These are phyloP conservation scores for Physcomitrium patens DNA, from an alignment of 225 moss, liverwort and hornwort genomes.

Conservation along the genomic window DNA sequence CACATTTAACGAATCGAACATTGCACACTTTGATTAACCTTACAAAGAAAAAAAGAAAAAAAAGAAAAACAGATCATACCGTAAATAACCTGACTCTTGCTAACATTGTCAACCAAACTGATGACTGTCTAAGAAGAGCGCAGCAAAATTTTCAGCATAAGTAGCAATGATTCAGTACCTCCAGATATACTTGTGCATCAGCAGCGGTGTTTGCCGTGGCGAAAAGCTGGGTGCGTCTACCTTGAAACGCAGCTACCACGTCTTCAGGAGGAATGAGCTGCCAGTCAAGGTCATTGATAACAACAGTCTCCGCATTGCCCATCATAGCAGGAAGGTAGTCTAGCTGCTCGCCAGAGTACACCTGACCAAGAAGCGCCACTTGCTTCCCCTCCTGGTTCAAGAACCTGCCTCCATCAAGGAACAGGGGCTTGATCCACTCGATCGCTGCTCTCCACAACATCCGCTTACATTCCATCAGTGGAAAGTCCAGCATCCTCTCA, in stretches of 20 bases:
- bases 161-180: constrained; percentile 14
- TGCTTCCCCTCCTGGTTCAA: constrained; percentile 51
- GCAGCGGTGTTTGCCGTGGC: constrained; percentile 62
- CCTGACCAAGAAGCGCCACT: constrained; percentile 68
- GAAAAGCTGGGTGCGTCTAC: constrained; percentile 64
- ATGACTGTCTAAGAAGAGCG: not conserved
- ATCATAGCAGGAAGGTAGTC: constrained; percentile 67
- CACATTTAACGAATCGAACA: not conserved
- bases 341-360: constrained; percentile 69
- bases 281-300: constrained; percentile 81
- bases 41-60: not conserved
- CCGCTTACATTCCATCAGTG: constrained; percentile 4
- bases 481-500: not conserved
- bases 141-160: not conserved
- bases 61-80: not conserved
- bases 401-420: constrained; percentile 53
- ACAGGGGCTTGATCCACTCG: constrained; percentile 59
- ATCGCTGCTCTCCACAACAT: constrained; percentile 46
- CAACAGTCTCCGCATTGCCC: constrained; percentile 66
- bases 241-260: constrained; percentile 78
- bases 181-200: constrained; percentile 76
- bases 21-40: not conserved
- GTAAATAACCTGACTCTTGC: not conserved
- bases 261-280: constrained; percentile 82
- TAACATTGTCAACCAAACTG: not conserved